A percentile compares a stretch with the other conserved stretches of the same genome.
phyloP scores from a whole-genome alignment of 164 flowering plant species.

The Berberis thunbergii region DNA sequence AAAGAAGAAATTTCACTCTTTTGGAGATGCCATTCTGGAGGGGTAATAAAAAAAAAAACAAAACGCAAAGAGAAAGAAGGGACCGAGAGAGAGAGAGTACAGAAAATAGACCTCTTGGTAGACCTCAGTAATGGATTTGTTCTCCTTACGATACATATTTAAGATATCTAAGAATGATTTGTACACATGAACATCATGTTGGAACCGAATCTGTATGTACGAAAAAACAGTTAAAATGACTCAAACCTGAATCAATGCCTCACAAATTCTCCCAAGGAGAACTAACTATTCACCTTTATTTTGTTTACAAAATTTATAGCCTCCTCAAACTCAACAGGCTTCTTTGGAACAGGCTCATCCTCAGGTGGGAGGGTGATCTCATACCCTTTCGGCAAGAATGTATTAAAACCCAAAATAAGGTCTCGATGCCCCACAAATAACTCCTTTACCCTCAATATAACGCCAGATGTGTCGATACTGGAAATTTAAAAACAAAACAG shows the following conservation, averaged over 20 bases:
- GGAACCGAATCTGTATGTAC: constrained; percentile 70
- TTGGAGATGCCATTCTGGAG: neutral
- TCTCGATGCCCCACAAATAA: constrained; percentile 76
- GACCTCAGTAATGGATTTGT: constrained; percentile 70
- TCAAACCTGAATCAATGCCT: neutral
- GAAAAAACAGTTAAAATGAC: constrained; percentile 3
- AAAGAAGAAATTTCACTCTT: neutral
- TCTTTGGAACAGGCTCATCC: constrained; percentile 75
- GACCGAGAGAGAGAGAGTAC: neutral
- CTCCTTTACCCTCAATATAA: constrained; percentile 82
- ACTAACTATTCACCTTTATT: constrained; percentile 52
- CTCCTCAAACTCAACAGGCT: constrained; percentile 84
- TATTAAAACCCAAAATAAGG: constrained; percentile 81
- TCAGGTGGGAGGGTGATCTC: constrained; percentile 67
- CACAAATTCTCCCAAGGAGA: neutral
- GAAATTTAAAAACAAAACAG: neutral
- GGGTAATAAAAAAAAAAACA: neutral
- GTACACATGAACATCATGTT: constrained; percentile 77
- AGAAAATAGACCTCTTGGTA: constrained; percentile 56
- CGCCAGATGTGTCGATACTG: constrained; percentile 84
- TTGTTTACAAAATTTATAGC: constrained; percentile 92
- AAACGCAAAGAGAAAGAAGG: neutral
- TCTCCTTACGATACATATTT: constrained; percentile 82
- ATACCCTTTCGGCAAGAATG: constrained; percentile 88
- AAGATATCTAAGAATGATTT: constrained; percentile 83